Evolutionary conservation across 2,329 filamentous ascomycete species (phyloP).

Genomic region (Neofusicoccum sp.): DNA sequence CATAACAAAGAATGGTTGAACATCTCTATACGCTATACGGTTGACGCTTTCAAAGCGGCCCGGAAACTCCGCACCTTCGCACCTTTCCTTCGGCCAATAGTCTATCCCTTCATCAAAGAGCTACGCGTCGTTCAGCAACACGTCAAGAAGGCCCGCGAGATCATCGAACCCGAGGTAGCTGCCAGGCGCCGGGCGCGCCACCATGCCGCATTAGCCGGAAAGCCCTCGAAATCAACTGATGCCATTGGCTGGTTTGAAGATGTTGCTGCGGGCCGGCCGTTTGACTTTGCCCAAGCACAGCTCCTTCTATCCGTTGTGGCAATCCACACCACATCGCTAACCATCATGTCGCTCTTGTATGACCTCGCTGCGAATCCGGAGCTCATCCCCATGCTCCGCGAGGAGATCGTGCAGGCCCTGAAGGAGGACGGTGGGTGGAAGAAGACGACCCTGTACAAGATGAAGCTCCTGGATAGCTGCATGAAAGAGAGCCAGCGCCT

Average conservation of each 20-base stretch:
- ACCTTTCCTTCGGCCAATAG: constrained; percentile 31
- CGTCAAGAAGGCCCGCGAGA: constrained; percentile 30
- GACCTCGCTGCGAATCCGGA: constrained; percentile 27
- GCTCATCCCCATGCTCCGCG: constrained; percentile 25
- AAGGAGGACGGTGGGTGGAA: constrained; percentile 26
- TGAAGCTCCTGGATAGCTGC: constrained; percentile 34
- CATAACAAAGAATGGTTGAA: constrained; percentile 41
- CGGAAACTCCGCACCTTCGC: constrained; percentile 37
- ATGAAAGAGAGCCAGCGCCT: constrained; percentile 33
- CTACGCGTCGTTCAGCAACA: constrained; percentile 27
- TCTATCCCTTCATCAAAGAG: constrained; percentile 36
- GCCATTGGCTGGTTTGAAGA: constrained; percentile 25
- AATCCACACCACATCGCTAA: constrained; percentile 27
- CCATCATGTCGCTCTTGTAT: constrained; percentile 25
- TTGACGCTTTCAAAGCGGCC: constrained; percentile 33
- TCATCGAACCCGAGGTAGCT: constrained; percentile 36
- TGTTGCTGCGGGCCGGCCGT: constrained; percentile 22
- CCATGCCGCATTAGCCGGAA: constrained; percentile 20
- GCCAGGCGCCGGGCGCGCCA: constrained; percentile 23
- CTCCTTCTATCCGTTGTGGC: constrained; percentile 21
- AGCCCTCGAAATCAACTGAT: constrained; percentile 25
- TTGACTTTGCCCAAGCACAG: constrained; percentile 18
- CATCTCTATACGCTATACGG: constrained; percentile 34
- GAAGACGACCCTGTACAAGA: constrained; percentile 29
- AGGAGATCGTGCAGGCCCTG: constrained; percentile 28